These are phyloP conservation scores for Colletotrichum falcatum DNA, from an alignment of 2,329 filamentous ascomycete species.

Conservation along the genomic window DNA sequence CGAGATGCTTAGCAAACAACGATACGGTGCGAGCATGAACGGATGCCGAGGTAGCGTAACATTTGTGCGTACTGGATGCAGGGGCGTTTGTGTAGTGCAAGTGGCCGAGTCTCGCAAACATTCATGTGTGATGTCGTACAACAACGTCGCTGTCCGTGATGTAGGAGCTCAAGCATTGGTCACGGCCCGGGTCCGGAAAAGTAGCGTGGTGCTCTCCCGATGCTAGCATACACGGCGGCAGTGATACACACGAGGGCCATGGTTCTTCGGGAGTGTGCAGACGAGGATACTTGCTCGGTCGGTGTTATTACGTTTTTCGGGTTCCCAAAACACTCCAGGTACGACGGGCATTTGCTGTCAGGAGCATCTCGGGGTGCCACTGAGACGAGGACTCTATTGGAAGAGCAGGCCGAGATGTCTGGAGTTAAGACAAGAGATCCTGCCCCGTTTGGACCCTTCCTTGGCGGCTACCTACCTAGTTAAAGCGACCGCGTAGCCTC, in stretches of 20 bases:
- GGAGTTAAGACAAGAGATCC: slow-evolving; percentile 4
- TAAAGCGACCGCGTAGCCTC: background rate
- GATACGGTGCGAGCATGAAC: background rate
- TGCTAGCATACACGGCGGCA: background rate
- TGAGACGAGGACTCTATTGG: background rate
- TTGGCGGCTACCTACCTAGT: background rate
- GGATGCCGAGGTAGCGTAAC: background rate
- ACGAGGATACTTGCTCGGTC: no score
- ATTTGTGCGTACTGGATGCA: background rate
- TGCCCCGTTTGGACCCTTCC: background rate
- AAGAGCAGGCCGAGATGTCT: background rate
- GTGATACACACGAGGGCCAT: background rate
- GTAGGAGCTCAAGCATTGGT: background rate
- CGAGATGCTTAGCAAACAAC: background rate
- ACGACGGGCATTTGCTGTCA: background rate
- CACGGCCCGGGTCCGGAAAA: background rate
- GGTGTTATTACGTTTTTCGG: background rate
- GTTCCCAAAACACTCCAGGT: background rate
- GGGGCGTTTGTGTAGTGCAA: slow-evolving; percentile 12
- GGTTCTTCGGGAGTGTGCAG: background rate
- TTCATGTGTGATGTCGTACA: slow-evolving; percentile 9
- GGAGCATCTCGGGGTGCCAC: background rate
- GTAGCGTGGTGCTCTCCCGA: background rate
- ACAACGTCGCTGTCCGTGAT: slow-evolving; percentile 7
- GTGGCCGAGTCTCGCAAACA: slow-evolving; percentile 13